Evolutionary conservation across 257 asterid species (phyloP), one percentile per base, ranked within the genome.

Genomic region (Capsicum pubescens): DNA sequence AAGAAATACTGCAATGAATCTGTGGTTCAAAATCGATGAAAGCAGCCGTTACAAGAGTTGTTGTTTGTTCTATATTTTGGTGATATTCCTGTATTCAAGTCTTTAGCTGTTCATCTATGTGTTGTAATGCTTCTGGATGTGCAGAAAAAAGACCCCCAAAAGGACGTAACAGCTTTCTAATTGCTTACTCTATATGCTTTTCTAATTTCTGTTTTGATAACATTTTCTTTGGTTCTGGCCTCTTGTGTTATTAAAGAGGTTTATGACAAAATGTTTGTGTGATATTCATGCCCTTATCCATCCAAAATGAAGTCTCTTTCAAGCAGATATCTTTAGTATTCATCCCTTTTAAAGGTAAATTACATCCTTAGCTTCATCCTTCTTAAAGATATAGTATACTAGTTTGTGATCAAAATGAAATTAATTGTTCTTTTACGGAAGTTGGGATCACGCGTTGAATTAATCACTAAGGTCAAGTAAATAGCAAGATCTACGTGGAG

Each of bases 1-100:
- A 95, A 94, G 92, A 93, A 92, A 89, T 89, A 90, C 87, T 95
- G 99, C 98, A 92, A 85, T 36, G 97, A 94, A 83, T 77, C 83
- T 83, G 84, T 83, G 42, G 84, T 84, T 68, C 88, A 86, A 52
- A 86, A 86, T 44, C 91, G 86, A 57, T 87, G 79, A 63, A 26
- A 76, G 63, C 5, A 52, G 63, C 63, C 0, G 4, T 76, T 76
- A 50, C 46, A 76, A 52, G 63, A 52, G 42, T 52, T 26, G 3
- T 1, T 26, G 32, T 8, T 52, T 52, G 63, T 52, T 76, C 57
- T 2, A 76, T 2, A 76, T 52, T 52, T 76, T 76, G 46, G 63
- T 52, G 63, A 52, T 76, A 0, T 67, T 50, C 46, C 63, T 76
- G 63, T 76, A 76, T 76, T 26, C 17, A 74, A 52, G 63, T 26